phyloP scores from a whole-genome alignment of 345 rosid genomes.

The Salix koriyanagi region DNA sequence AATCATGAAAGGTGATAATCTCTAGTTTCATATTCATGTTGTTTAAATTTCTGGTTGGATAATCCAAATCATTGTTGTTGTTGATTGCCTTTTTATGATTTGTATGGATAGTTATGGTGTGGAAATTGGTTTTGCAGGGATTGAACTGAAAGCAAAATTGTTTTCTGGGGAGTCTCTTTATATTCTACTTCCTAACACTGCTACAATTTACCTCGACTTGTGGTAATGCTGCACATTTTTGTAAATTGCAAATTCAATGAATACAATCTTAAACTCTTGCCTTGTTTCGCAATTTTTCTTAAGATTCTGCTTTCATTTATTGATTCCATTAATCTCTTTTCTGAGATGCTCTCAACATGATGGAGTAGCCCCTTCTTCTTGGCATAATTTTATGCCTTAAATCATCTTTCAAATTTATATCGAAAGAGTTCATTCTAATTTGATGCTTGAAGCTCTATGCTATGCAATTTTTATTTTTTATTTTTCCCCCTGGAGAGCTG shows the following conservation, averaged over 20 bases:
- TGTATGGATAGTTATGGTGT: background rate
- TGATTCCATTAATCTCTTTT: background rate
- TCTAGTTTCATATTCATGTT: background rate
- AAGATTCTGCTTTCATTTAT: conserved; percentile 5
- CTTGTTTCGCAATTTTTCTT: background rate
- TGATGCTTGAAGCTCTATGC: background rate
- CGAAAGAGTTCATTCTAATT: background rate
- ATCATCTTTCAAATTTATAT: background rate
- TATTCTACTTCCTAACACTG: conserved; percentile 10
- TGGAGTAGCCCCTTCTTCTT: background rate
- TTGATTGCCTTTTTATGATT: background rate
- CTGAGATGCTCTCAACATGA: background rate
- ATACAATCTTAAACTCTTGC: conserved; percentile 11
- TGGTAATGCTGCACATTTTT: conserved; percentile 19
- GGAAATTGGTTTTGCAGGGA: conserved; percentile 12
- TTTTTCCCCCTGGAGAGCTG: too few species aligned
- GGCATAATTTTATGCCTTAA: background rate
- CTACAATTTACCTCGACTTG: conserved; percentile 16
- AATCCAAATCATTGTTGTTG: background rate
- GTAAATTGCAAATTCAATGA: conserved; percentile 19
- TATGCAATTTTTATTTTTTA: too few species aligned
- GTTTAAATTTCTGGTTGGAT: background rate
- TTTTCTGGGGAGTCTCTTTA: conserved; percentile 1
- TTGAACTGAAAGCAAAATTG: background rate
- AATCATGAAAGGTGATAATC: conserved; percentile 25